Percentiles rank a stretch among this genome's conserved stretches.
Evolutionary conservation across 352 stramenopile genomes (phyloP).

Genomic region (Phytophthora cajani): DNA sequence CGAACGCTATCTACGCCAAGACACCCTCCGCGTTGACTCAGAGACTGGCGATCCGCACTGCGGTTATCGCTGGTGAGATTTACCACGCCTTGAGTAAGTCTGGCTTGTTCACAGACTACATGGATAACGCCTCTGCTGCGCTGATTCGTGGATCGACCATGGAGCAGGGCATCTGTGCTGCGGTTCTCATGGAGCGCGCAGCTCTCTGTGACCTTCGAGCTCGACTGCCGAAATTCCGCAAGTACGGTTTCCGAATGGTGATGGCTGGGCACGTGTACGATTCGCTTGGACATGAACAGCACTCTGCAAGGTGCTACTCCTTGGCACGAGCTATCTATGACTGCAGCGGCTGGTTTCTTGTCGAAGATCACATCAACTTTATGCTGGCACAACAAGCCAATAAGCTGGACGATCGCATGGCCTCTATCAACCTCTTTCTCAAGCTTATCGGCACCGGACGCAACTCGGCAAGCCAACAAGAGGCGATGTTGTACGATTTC

Average conservation of each 20-base stretch:
- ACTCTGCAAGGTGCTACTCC: slow-evolving; percentile 86
- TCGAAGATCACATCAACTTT: slow-evolving; percentile 91
- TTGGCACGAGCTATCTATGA: slow-evolving; percentile 83
- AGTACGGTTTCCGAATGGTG: slow-evolving; percentile 91
- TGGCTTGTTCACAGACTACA: slow-evolving; percentile 86
- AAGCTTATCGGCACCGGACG: slow-evolving; percentile 85
- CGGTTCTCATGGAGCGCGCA: slow-evolving; percentile 82
- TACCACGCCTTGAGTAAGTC: slow-evolving; percentile 78
- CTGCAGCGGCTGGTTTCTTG: slow-evolving; percentile 82
- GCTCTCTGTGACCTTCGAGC: slow-evolving; percentile 81
- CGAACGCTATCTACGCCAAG: slow-evolving; percentile 73
- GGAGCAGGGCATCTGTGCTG: slow-evolving; percentile 85
- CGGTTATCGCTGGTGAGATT: slow-evolving; percentile 83
- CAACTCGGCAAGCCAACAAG: slow-evolving; percentile 84
- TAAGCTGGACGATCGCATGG: slow-evolving; percentile 77
- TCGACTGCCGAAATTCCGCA: slow-evolving; percentile 80
- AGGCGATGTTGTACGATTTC: slow-evolving; percentile 86
- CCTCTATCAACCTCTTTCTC: slow-evolving; percentile 85
- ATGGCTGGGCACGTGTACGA: slow-evolving; percentile 89
- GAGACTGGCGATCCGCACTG: slow-evolving; percentile 65
- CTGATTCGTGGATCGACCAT: slow-evolving; percentile 87
- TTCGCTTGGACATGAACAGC: slow-evolving; percentile 68
- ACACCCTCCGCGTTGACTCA: slow-evolving; percentile 49
- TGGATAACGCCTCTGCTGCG: slow-evolving; percentile 84
- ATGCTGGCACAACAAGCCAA: slow-evolving; percentile 85